Evolutionary conservation across 768 basidiomycete species (phyloP).

Genomic region (Leucosporidium scottii): DNA sequence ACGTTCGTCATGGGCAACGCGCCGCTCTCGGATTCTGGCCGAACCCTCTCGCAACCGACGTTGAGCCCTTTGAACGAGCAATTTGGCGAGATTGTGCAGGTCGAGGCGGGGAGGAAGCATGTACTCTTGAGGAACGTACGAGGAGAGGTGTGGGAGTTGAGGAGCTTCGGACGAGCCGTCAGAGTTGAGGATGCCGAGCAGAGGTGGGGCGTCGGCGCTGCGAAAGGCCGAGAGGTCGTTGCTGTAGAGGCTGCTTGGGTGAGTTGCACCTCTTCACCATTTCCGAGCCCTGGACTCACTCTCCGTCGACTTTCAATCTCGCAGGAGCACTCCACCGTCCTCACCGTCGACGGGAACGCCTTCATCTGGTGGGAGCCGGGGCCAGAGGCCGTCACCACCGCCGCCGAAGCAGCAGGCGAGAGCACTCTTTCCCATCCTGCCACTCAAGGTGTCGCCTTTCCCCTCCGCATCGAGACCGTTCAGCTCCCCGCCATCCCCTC

Average conservation of each 20-base stretch:
- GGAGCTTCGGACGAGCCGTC: constrained; percentile 61
- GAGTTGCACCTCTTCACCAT: no score
- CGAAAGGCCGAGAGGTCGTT: neutral
- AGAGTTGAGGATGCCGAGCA: constrained; percentile 7
- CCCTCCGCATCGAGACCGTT: constrained; percentile 20
- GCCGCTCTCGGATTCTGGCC: constrained; percentile 7
- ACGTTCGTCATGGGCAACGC: constrained; percentile 5
- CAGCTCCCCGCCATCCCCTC: constrained; percentile 12
- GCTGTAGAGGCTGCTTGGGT: constrained; percentile 17
- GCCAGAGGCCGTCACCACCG: neutral
- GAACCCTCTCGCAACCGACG: constrained; percentile 46
- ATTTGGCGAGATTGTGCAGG: constrained; percentile 36
- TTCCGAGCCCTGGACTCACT: neutral
- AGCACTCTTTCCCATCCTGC: neutral
- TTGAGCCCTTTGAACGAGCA: constrained; percentile 51
- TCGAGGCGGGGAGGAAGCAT: constrained; percentile 71
- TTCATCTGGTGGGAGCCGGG: constrained; percentile 58
- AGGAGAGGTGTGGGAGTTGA: constrained; percentile 63
- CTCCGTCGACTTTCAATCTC: constrained; percentile 45
- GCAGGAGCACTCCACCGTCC: constrained; percentile 72
- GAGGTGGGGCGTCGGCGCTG: constrained; percentile 11
- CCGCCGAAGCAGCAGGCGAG: constrained; percentile 11
- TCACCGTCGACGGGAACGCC: constrained; percentile 64
- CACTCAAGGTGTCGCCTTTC: constrained; percentile 16
- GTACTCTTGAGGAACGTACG: constrained; percentile 57